Evolutionary conservation across 73 alveolate genomes (phyloP).

Genomic region (Diophrys appendiculata): DNA sequence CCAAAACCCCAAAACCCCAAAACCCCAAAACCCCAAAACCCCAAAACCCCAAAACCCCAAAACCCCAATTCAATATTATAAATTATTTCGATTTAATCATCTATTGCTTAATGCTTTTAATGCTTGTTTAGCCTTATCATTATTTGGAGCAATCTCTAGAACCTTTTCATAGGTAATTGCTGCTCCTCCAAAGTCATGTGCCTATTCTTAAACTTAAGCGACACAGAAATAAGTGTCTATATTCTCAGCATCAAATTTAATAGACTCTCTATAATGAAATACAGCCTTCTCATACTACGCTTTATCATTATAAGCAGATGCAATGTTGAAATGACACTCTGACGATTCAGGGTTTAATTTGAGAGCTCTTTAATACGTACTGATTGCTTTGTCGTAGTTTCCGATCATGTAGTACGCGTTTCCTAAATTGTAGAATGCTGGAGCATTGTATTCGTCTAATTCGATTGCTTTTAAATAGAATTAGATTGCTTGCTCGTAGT

Average conservation of each 20-base stretch:
- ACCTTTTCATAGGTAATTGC: no score
- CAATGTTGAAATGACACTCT: slow-evolving; percentile 72
- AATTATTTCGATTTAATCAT: no score
- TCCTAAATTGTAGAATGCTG: slow-evolving; percentile 74
- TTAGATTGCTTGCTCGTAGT: slow-evolving; percentile 57
- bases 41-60: no score
- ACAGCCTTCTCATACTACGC: slow-evolving; percentile 48
- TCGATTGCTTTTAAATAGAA: slow-evolving; percentile 53
- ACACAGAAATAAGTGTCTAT: slow-evolving; percentile 13
- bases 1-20: no score
- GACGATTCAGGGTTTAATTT: slow-evolving; percentile 61
- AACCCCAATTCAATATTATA: no score
- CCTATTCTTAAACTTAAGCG: slow-evolving; percentile 3
- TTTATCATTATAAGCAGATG: slow-evolving; percentile 64
- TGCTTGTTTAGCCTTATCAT: no score
- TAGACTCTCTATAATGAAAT: slow-evolving; percentile 34
- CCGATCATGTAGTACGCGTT: slow-evolving; percentile 69
- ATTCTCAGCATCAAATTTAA: slow-evolving; percentile 9
- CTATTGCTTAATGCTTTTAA: no score
- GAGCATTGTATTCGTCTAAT: slow-evolving; percentile 67
- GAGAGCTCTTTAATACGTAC: slow-evolving; percentile 54
- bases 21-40: no score
- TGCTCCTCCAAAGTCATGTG: slow-evolving; percentile 1
- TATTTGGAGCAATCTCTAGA: no score
- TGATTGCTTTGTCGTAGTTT: slow-evolving; percentile 50